Base-by-base conservation (phyloP, 345 rosid species). In the Turnera subulata region DNA sequence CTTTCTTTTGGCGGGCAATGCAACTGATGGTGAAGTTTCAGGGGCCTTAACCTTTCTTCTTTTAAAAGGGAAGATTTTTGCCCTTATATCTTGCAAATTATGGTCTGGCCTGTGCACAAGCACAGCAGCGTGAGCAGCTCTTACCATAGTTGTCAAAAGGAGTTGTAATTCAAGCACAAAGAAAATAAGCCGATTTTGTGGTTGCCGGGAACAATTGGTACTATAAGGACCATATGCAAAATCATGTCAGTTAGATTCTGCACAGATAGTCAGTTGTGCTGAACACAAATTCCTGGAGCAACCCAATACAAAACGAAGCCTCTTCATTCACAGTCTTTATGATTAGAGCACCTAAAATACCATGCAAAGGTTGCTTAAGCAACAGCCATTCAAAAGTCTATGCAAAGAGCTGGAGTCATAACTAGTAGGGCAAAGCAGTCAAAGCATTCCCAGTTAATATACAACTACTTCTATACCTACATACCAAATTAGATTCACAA, bases 41-140 rank as follows among this genome's bases (percentile, higher is more conserved):
- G 89, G 73, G 46, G 90, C 79, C 68, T 61, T 75, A 61, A 81
- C 83, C 53, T 84, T 93, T 74, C 76, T 85, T 63, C 89, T 73
- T 73, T 77, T 90, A 2, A 73, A 74, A 44, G 97, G 95, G 72
- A 93, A 93, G 37, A 93, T 72, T 83, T 77, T 93, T 47, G 87
- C 78, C 70, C 92, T 80, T 67, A 93, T 76, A 64, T 93, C 99
- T 81, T 90, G 91, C 77, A 88, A 62, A 78, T 76, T 81, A 72
- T 87, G 96, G 80, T 86, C 94, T 6, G 94, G 78, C 76, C 94
- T 86, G 79, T 69, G 64, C 4, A 46, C 47, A 54, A 57, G 62
- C 49, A 63, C 11, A 2, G 8, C 35, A 29, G 8, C 8, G 35
- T 29, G 5, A 29, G 35, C 35, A 29, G 8, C 35, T 29, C 35